Evolutionary conservation across 345 rosid species (phyloP).

Genomic region (Eucalyptus microcorys): DNA sequence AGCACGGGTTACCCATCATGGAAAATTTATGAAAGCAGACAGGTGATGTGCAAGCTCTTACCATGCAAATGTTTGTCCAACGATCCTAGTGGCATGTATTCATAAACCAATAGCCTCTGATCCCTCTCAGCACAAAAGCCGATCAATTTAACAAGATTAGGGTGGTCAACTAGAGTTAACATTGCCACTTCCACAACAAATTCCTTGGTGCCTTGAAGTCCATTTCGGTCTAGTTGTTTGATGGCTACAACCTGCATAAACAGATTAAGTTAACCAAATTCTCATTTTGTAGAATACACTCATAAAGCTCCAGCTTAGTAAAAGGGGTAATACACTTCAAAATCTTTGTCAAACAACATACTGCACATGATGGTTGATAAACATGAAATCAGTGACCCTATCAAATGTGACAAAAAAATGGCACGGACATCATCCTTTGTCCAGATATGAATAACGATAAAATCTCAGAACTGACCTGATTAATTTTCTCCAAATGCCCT

Average conservation of each 20-base stretch:
- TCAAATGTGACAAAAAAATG: neutral
- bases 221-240: conserved; percentile 83
- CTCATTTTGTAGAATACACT: neutral
- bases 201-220: conserved; percentile 76
- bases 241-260: conserved; percentile 64
- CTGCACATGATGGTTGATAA: neutral
- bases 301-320: neutral
- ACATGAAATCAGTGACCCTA: neutral
- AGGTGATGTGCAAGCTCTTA: neutral
- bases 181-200: conserved; percentile 81
- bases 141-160: conserved; percentile 76
- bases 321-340: no score
- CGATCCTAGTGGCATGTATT: conserved; percentile 82
- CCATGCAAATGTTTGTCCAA: conserved; percentile 80
- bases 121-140: conserved; percentile 90
- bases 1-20: neutral
- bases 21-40: neutral
- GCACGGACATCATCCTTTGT: neutral
- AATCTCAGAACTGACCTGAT: conserved; percentile 27
- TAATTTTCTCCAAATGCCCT: conserved; percentile 35
- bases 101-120: conserved; percentile 80
- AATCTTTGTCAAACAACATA: neutral
- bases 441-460: neutral
- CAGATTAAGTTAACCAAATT: neutral
- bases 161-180: conserved; percentile 64